Base-by-base conservation (phyloP, 148 eudicot genomes). In the Amaranthus palmeri region DNA sequence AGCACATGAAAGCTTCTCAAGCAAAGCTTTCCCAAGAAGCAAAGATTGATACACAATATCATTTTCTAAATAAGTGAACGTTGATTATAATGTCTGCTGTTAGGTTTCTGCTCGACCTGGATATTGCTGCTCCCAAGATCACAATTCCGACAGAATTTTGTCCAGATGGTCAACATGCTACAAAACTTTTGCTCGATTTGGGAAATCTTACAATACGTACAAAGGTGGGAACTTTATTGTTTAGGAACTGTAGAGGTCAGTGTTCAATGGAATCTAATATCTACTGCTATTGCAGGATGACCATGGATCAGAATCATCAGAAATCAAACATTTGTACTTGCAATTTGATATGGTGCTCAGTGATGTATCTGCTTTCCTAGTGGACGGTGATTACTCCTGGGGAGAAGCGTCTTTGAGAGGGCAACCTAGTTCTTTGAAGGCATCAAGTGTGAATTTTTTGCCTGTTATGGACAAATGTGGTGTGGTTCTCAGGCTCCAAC, bases 111-210 rank as follows among this genome's bases (percentile, higher is more conserved):
- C 84, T 95, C 84, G 92, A 95, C 83, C 79, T 95, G 90, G 93
- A 95, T 86, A 88, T 95, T 65, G 97, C 99, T 64, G 99, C 99
- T 45, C 99, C 99, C 45, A 95, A 95, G 84, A 90, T 95, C 67
- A 92, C 96, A 10, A 85, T 95, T 78, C 99, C 99, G 43, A 87
- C 99, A 4, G 88, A 88, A 43, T 95, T 92, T 63, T 79, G 82
- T 76, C 99, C 99, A 15, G 96, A 92, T 71, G 82, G 82, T 65
- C 71, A 42, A 47, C 91, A 85, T 72, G 80, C 90, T 40, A 88
- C 99, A 13, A 92, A 90, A 80, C 96, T 95, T 72, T 78, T 95
- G 82, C 90, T 95, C 60, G 99, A 95, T 83, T 82, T 95, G 90
- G 99, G 99, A 69, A 92, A 95, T 81, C 80, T 95, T 73, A 72